Base-by-base conservation (phyloP, 1,139 yeast genomes). In the Debaryomycetaceae sp. region DNA sequence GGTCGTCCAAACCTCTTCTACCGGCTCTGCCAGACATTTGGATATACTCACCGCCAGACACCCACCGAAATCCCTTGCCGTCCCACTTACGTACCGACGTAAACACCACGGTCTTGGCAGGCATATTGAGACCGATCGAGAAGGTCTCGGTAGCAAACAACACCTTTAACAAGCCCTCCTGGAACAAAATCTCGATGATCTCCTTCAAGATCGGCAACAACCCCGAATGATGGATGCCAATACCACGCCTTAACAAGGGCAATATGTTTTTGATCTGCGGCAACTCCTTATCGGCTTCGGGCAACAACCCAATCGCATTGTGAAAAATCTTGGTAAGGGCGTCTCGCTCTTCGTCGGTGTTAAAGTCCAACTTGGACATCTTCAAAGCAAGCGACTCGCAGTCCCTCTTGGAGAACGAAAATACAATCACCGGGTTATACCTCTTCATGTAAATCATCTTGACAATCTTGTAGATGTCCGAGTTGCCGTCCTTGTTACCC, bases 21-120 rank as follows among this genome's bases (percentile, higher is more conserved):
- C 99, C 99, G 12, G 99, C 99, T 63, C 99, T 81, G 41, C 99
- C 99, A 25, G 96, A 85, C 99, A 91, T 91, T 63, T 93, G 99
- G 48, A 91, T 93, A 58, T 91, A 93, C 61, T 93, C 99, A 64
- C 98, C 99, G 37, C 97, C 97, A 34, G 96, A 85, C 24, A 93
- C 96, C 97, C 97, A 91, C 59, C 99, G 78, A 66, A 89, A 88
- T 16, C 91, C 93, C 39, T 76, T 79, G 48, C 98, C 98, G 58
- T 93, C 99, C 95, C 96, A 91, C 56, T 93, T 93, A 54, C 98
- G 78, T 10, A 93, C 98, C 26, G 93, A 84, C 0, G 98, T 91
- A 58, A 93, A 93, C 7, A 93, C 98, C 28, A 91, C 99, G 0
- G 99, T 91, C 51, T 93, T 88, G 3, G 99, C 96, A 44, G 99